These are phyloP conservation scores for Aspergillus kassunensis DNA, from an alignment of 495 filamentous ascomycete genomes.

Conservation along the genomic window DNA sequence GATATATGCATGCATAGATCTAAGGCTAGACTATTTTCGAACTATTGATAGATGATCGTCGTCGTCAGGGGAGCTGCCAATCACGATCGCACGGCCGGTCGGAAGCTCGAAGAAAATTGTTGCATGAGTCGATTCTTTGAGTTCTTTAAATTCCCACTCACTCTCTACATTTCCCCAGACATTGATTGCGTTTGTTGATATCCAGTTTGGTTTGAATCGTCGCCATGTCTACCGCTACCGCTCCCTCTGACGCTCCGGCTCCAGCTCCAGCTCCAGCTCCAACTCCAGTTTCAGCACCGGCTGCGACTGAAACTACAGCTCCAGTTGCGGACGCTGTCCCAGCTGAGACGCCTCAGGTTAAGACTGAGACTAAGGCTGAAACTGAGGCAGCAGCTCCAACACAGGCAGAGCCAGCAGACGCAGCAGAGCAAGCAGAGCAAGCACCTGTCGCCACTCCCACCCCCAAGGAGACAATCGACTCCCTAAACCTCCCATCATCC, in stretches of 20 bases:
- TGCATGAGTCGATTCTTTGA: not conserved
- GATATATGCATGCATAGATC: not conserved
- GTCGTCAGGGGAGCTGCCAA: not conserved
- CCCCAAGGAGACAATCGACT: constrained; percentile 26
- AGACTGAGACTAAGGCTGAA: constrained; percentile 11
- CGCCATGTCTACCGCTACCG: constrained; percentile 4
- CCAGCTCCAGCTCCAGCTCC: too few species aligned
- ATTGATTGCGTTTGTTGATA: not conserved
- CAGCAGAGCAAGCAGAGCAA: too few species aligned
- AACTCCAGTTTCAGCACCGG: not conserved
- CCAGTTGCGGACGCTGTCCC: not conserved
- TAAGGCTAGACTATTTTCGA: not conserved
- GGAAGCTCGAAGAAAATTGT: not conserved
- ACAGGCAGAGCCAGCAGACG: constrained; percentile 7
- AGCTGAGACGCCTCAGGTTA: constrained; percentile 1
- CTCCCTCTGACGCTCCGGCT: constrained; percentile 3
- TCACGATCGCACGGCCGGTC: not conserved
- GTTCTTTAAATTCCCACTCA: not conserved
- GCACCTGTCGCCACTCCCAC: not conserved
- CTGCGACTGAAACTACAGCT: too few species aligned
- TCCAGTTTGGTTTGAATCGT: too few species aligned
- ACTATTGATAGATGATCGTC: not conserved
- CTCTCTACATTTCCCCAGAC: not conserved
- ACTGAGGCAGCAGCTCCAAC: not conserved
- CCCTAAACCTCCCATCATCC: constrained; percentile 41